Base-by-base conservation (phyloP, 2,329 filamentous ascomycete species). In the Davidsoniella australis region DNA sequence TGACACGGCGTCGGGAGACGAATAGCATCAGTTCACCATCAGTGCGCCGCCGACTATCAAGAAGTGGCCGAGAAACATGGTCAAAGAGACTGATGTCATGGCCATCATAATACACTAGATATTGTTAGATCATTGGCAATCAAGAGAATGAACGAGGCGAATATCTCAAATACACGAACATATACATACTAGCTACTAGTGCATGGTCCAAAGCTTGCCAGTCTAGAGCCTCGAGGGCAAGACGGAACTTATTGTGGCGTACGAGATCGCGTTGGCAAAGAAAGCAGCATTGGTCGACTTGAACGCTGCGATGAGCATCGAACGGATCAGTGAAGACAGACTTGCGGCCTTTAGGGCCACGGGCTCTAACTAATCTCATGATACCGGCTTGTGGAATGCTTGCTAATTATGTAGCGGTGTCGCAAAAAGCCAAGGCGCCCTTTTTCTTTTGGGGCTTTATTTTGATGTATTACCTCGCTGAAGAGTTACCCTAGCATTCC, bases 211-310 rank as follows among this genome's bases (percentile, higher is more conserved):
- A 43, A 23, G 39, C 17, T 12, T 41, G 38, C 50, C 47, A 48
- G 5, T 36, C 26, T 3, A 29, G 29, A 5, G 46, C 47, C 37
- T 52, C 50, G 8, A 52, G 41, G 7, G 38, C 50, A 3, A 52
- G 46, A 18, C 50, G 50, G 18, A 52, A 52, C 23, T 47, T 42
- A 9, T 47, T 26, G 12, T 48, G 41, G 20, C 46, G 50, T 20
- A 48, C 41, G 4, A 52, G 24, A 29, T 52, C 50, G 7, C 46
- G 41, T 40, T 52, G 50, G 23, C 50, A 52, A 4, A 52, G 37
- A 24, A 52, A 52, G 24, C 50, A 52, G n/a, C 45, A 45, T 39
- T 52, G 50, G 29, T 52, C 50, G 43, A 52, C 45, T 39, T 52
- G 50, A 10, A 52, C 50, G 24, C 45, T 48, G 23, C 50, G 41